These are phyloP conservation scores for Monosporascus sp. DNA, from an alignment of 2,329 filamentous ascomycete species.

Conservation along the genomic window DNA sequence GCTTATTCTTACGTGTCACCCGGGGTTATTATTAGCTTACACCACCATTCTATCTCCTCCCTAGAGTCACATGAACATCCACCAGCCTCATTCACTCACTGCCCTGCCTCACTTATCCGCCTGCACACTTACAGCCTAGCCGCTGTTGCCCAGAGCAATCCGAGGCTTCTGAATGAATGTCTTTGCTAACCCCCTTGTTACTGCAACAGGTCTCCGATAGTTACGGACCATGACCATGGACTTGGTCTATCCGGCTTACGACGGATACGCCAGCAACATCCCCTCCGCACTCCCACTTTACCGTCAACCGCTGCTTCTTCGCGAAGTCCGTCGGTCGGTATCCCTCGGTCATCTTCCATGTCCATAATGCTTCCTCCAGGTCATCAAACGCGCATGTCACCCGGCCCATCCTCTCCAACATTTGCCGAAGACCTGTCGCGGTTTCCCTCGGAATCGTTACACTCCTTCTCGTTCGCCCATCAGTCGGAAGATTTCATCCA, in stretches of 20 bases:
- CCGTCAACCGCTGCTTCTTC: conserved; percentile 61
- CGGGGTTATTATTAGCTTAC: not conserved
- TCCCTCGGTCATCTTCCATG: conserved; percentile 68
- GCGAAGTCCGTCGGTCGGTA: conserved; percentile 50
- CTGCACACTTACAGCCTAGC: not conserved
- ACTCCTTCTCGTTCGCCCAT: conserved; percentile 97
- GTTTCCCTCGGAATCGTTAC: conserved; percentile 91
- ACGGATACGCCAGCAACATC: conserved; percentile 84
- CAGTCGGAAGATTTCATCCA: conserved; percentile 90
- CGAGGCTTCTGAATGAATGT: not conserved
- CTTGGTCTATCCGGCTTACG: conserved; percentile 80
- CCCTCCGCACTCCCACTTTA: conserved; percentile 58
- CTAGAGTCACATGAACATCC: not conserved
- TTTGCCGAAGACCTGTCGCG: conserved; percentile 85
- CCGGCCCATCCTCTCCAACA: conserved; percentile 66
- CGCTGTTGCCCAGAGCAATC: not conserved
- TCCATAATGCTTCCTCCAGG: conserved; percentile 58
- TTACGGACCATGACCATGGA: conserved; percentile 83
- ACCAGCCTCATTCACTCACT: not conserved
- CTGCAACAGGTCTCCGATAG: conserved; percentile 64
- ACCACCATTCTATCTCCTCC: not conserved
- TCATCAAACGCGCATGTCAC: conserved; percentile 47
- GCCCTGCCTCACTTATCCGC: not conserved
- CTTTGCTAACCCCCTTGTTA: not conserved
- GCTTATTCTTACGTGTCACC: not conserved